Percentiles rank a stretch among this genome's conserved stretches.
phyloP scores from a whole-genome alignment of 2,329 filamentous ascomycete species.

The Aspergillus sojae region DNA sequence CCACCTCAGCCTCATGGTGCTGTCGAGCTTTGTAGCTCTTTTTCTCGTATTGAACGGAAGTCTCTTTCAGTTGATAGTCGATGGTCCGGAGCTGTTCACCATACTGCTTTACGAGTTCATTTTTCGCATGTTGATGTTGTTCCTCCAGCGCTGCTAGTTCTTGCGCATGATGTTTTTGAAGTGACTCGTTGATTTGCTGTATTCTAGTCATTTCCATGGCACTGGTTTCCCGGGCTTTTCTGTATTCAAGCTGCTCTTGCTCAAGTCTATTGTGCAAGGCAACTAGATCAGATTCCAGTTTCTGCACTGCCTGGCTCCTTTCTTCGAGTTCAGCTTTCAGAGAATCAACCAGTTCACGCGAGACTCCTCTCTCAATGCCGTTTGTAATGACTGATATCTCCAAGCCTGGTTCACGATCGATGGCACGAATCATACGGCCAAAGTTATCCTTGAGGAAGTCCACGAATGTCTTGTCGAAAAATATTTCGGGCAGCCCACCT shows the following conservation, averaged over 20 bases:
- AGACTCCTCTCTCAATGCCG: constrained; percentile 84
- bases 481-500: constrained; percentile 72
- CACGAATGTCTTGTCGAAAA: constrained; percentile 82
- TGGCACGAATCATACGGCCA: constrained; percentile 76
- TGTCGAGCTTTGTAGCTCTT: constrained; percentile 41
- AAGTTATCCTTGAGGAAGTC: constrained; percentile 97
- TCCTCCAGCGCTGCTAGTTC: constrained; percentile 61
- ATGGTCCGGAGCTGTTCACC: constrained; percentile 51
- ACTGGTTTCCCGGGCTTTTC: constrained; percentile 63
- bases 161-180: constrained; percentile 70
- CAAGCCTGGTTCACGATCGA: constrained; percentile 86
- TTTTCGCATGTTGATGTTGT: constrained; percentile 47
- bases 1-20: constrained; percentile 61
- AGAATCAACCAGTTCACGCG: constrained; percentile 88
- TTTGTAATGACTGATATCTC: constrained; percentile 81
- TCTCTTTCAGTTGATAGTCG: constrained; percentile 51
- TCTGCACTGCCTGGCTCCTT: constrained; percentile 63
- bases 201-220: constrained; percentile 60
- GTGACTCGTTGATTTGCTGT: constrained; percentile 68
- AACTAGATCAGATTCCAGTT: constrained; percentile 59
- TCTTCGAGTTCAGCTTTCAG: constrained; percentile 76
- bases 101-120: constrained; percentile 47
- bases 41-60: constrained; percentile 43
- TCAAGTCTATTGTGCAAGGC: constrained; percentile 59
- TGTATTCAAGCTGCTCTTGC: constrained; percentile 74